Base-by-base conservation (phyloP, 164 flowering plant genomes). In the Umbilicus rupestris region DNA sequence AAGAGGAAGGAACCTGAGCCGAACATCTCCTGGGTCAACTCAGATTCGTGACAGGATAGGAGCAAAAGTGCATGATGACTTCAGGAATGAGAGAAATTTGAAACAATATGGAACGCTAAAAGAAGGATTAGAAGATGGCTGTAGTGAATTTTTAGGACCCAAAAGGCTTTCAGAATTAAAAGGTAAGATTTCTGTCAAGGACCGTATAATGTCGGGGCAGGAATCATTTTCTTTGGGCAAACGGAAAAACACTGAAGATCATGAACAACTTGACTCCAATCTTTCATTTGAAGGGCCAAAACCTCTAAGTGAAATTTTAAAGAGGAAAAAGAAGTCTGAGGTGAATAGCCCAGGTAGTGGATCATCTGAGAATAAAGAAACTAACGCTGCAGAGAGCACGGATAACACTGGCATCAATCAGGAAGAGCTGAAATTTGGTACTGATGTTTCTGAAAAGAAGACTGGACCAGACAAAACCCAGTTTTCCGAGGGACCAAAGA, bases 241-340 rank as follows among this genome's bases (percentile, higher is more conserved):
- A 70, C 72, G 76, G 62, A 81, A 77, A 65, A 71, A 39, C 49
- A 47, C 62, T 49, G 77, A 55, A 59, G 75, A 65, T 63, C 31
- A 68, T 69, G 77, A 67, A 64, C 83, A 72, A 60, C 58, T 68
- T 9, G 87, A 79, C 19, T 78, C 62, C 46, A 78, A 76, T 70
- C 60, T 81, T 44, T 74, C 86, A 2, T 90, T 92, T 76, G 92
- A 87, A 68, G 96, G 96, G 30, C 98, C 98, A 26, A 85, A 84
- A 76, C 87, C 98, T 68, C 79, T 92, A 2, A 78, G 86, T 62
- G 89, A 74, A 75, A 86, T 92, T 82, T 69, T 92, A 69, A 92
- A 90, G 79, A 80, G 86, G 50, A 92, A 92, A 75, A 84, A 93
- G 79, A 80, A 47, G 69, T 77, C 74, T 31, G 72, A 52, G 71